phyloP scores from a whole-genome alignment of 257 asterid species.

The Salvia hispanica region DNA sequence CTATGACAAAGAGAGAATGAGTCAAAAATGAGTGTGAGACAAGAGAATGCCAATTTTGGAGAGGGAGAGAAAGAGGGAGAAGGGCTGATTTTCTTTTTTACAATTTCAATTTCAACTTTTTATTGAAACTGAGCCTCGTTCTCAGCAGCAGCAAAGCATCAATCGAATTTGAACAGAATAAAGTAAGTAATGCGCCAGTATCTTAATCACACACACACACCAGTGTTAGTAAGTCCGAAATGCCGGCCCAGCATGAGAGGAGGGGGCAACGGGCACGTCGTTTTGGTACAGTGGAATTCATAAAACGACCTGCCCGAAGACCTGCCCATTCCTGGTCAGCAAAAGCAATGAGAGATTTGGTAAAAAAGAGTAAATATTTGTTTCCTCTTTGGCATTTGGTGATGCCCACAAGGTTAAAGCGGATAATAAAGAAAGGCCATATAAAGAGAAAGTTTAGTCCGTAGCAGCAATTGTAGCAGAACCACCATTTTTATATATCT shows the following conservation, averaged over 20 bases:
- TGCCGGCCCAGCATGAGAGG: constrained; percentile 45
- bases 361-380: constrained; percentile 43
- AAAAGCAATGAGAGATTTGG: constrained; percentile 42
- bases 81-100: background rate
- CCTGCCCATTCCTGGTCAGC: constrained; percentile 39
- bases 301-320: constrained; percentile 60
- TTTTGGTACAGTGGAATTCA: constrained; percentile 33
- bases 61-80: constrained; percentile 37
- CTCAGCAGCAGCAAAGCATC: constrained; percentile 48
- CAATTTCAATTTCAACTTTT: constrained; percentile 7
- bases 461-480: constrained; percentile 37
- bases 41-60: constrained; percentile 61
- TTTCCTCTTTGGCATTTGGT: constrained; percentile 46
- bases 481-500: background rate
- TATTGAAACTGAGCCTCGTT: constrained; percentile 22
- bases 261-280: constrained; percentile 53
- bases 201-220: constrained; percentile 39
- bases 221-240: constrained; percentile 45
- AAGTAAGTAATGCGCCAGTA: constrained; percentile 42
- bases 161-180: constrained; percentile 76
- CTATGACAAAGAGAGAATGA: background rate
- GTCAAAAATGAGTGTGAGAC: constrained; percentile 43
- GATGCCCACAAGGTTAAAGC: constrained; percentile 54
- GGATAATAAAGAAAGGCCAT: constrained; percentile 22
- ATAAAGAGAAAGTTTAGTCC: constrained; percentile 51